Conservation (phyloP, 2,329 filamentous ascomycete genomes). For the Xylariaceae sp. region DNA sequence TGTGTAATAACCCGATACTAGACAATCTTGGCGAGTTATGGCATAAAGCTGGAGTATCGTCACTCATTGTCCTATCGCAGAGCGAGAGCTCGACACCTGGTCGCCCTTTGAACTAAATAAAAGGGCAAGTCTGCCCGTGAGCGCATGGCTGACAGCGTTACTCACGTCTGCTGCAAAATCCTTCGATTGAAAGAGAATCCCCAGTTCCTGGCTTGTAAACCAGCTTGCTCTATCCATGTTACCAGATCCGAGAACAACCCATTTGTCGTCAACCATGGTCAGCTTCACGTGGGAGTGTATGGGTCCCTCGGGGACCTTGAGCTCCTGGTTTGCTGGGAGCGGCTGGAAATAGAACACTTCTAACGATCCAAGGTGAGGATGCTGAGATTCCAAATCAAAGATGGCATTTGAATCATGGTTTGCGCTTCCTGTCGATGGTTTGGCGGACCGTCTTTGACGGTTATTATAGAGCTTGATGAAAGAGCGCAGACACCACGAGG, state of each 20-base stretch:
- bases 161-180: constrained; percentile 30
- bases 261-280: constrained; percentile 63
- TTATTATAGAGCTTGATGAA: constrained; percentile 44
- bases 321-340: constrained; percentile 12
- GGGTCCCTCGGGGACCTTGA: constrained; percentile 45
- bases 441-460: constrained; percentile 37
- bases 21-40: background rate
- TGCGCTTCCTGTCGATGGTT: constrained; percentile 8
- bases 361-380: constrained; percentile 42
- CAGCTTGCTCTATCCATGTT: constrained; percentile 83
- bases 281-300: constrained; percentile 75
- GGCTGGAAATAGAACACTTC: constrained; percentile 54
- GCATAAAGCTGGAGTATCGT: background rate
- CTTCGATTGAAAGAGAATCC: constrained; percentile 49
- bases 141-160: constrained; percentile 27
- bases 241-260: constrained; percentile 68
- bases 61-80: background rate
- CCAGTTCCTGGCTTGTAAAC: constrained; percentile 82
- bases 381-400: constrained; percentile 39
- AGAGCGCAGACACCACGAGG: constrained; percentile 55
- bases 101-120: constrained; percentile 22
- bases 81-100: background rate
- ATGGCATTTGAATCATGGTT: constrained; percentile 19
- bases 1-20: too few relatives aligned
- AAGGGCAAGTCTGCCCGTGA: constrained; percentile 30